Percentiles rank a stretch among this genome's conserved stretches.
Conservation (phyloP, 2,329 filamentous ascomycete genomes). For the Aspergillus sp. region DNA sequence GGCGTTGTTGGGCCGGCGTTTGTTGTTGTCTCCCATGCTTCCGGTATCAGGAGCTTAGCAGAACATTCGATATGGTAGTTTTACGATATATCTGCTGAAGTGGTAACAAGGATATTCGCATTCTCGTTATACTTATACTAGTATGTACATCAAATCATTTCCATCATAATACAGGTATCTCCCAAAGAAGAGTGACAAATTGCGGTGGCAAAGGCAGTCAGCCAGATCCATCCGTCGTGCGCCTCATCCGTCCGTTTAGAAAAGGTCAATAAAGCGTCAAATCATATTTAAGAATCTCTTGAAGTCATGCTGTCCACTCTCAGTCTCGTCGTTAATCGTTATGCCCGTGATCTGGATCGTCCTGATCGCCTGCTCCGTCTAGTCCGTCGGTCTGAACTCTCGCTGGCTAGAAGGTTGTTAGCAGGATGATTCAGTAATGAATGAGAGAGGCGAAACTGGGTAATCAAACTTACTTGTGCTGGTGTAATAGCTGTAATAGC, state of each 20-base stretch:
- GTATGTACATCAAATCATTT: slow-evolving; percentile 25
- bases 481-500: slow-evolving; percentile 43
- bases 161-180: slow-evolving; percentile 17
- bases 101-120: slow-evolving; percentile 6
- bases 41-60: background rate
- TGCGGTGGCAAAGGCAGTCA: background rate
- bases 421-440: background rate
- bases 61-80: too few relatives aligned
- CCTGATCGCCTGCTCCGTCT: slow-evolving; percentile 31
- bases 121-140: background rate
- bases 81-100: background rate
- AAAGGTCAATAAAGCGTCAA: slow-evolving; percentile 6
- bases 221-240: background rate
- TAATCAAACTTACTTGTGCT: slow-evolving; percentile 37
- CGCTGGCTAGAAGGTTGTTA: slow-evolving; percentile 38
- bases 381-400: slow-evolving; percentile 39
- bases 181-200: background rate
- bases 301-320: slow-evolving; percentile 2
- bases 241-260: background rate
- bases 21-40: background rate
- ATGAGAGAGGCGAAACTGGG: slow-evolving; percentile 1
- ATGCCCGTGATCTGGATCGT: slow-evolving; percentile 28
- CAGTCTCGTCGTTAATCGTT: slow-evolving; percentile 23
- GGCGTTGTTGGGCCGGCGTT: background rate
- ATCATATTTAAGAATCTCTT: slow-evolving; percentile 2